Base-by-base conservation (phyloP, 2,329 filamentous ascomycete species). In the Canariomyces notabilis region DNA sequence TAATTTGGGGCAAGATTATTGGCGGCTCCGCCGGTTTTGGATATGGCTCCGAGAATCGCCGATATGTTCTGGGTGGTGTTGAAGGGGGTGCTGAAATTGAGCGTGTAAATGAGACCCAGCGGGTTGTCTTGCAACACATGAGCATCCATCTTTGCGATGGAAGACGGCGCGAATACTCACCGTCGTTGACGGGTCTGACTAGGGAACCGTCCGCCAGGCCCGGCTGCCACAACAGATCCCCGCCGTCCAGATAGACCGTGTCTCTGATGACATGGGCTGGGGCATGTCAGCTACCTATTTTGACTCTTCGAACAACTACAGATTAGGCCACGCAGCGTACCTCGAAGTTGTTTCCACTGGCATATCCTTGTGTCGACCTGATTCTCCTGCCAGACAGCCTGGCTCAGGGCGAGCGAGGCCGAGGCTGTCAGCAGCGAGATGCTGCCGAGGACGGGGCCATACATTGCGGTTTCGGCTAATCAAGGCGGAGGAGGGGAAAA, bases 171-270 rank as follows among this genome's bases (percentile, higher is more conserved):
- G 9, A n/a, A 31, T 14, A 66, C 68, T 59, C 61, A 80, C 79
- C 62, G 53, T 76, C 69, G 20, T 52, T 51, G 6, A 47, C 47
- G 0, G 62, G 52, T 1, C 38, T 1, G 1, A 57, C 63, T 35
- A 56, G 55, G 5, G 57, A 50, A 3, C 75, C 78, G 55, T 77
- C 68, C 2, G 67, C 61, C 41, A 77, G 55, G 9, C 72, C 73
- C 2, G 71, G 70, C 26, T 64, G 52, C 79, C 81, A 85, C 49
- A 52, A 70, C 9, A 83, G 60, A 34, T 60, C 52, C 3, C 83
- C 83, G 31, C 83, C 83, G 59, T 87, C 82, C 18, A 87, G 61
- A 57, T 83, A 86, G 14, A 85, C 64, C 2, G 74, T 80, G 55
- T 86, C 80, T 34, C 74, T 73, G 29, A 85, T 64, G 2, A 81